Evolutionary conservation across 768 basidiomycete genomes (phyloP), one percentile per base, ranked within the genome.

Genomic region (Amanita subjunquillea): DNA sequence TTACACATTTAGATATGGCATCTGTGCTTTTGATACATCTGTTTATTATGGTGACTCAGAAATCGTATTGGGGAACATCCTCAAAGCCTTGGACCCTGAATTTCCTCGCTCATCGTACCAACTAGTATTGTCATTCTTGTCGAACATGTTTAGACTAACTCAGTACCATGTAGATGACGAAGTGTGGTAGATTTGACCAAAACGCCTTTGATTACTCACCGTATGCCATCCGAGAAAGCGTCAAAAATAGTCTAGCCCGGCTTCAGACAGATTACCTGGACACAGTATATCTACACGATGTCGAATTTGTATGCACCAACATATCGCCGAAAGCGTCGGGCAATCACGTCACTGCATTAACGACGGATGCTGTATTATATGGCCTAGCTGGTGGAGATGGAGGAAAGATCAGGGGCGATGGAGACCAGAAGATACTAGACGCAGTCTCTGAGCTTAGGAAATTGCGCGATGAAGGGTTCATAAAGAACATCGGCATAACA

Each of bases 11-110:
- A 91, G 91, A 39, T 91, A 90, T 67, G 91, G 89, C 25, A 83
- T 93, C 51, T 67, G 67, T 32, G 84, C 85, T 0, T 87, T 94
- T 60, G 91, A 94, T 65, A 93, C 91, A 2, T 77, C 88, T 10
- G 77, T 82, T 5, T 88, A 80, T 62, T 93, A 93, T 60, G 87
- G 85, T 9, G 76, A 79, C 4, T 90, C 90, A 0, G 91, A 93
- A 67, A 75, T 82, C 56, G 72, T 92, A 0, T 69, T 91, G 41
- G 87, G 91, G 36, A 77, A 77, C 50, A 78, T 79, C 15, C 68
- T 90, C 32, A 65, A 78, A 48, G 69, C 76, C 0, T 67, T 94
- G 23, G 69, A 72, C 48, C 64, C 65, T 44, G 85, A 88, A 59
- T 92, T 87, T 60, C 89, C 90, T 22, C 82, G 91, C 3, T 74